A percentile compares a stretch with the other conserved stretches of the same genome.
These are phyloP conservation scores for Cercophora scortea DNA, from an alignment of 495 filamentous ascomycete genomes.

Conservation along the genomic window DNA sequence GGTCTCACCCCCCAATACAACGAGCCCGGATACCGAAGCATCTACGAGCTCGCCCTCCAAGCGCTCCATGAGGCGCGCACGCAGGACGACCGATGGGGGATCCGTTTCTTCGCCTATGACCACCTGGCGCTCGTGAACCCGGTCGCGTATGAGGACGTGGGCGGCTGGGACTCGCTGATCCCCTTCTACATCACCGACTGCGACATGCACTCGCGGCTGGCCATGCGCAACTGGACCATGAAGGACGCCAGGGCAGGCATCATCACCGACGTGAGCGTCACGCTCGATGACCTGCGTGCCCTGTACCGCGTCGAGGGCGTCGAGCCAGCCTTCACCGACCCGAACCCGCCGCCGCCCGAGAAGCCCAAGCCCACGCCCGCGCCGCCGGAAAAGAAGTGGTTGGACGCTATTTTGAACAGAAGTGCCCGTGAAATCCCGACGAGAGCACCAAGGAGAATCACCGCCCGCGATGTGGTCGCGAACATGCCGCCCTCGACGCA, in stretches of 20 bases:
- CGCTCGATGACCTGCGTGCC: slow-evolving; percentile 37
- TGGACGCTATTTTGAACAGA: not conserved
- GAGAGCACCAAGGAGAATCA: slow-evolving; percentile 16
- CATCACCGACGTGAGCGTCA: slow-evolving; percentile 44
- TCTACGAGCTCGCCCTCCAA: slow-evolving; percentile 41
- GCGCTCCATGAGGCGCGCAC: slow-evolving; percentile 26
- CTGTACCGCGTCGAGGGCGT: slow-evolving; percentile 38
- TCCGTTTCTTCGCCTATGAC: slow-evolving; percentile 52
- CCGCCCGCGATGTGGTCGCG: not conserved
- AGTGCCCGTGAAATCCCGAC: not conserved
- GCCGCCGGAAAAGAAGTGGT: too few relatives aligned
- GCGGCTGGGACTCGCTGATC: slow-evolving; percentile 54
- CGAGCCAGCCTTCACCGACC: slow-evolving; percentile 28
- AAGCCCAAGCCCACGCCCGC: not conserved
- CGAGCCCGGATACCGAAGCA: slow-evolving; percentile 26
- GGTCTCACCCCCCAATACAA: slow-evolving; percentile 23
- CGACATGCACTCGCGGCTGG: slow-evolving; percentile 49
- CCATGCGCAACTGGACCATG: slow-evolving; percentile 44
- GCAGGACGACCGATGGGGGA: slow-evolving; percentile 35
- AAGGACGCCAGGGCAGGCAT: slow-evolving; percentile 37
- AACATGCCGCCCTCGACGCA: not conserved
- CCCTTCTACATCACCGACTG: slow-evolving; percentile 55
- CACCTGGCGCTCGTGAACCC: slow-evolving; percentile 52
- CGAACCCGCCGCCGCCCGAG: slow-evolving; percentile 24
- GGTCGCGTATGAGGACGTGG: slow-evolving; percentile 42